A percentile compares a stretch with the other conserved stretches of the same genome.
Evolutionary conservation across 2,329 filamentous ascomycete genomes (phyloP).

Genomic region (Penicillium thymicola): DNA sequence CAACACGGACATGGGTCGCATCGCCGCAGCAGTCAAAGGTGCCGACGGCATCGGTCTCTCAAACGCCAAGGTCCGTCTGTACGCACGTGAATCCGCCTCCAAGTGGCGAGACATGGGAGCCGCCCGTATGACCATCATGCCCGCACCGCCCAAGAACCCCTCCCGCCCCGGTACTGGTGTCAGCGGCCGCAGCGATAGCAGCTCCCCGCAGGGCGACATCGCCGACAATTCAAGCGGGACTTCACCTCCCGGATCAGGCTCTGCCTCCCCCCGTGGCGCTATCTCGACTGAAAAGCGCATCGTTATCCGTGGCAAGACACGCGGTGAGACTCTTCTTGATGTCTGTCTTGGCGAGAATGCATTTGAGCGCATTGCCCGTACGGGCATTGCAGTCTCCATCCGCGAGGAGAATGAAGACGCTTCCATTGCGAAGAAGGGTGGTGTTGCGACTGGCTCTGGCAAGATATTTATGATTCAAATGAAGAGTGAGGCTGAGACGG

Average conservation of each 20-base stretch:
- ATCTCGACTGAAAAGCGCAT: slow-evolving; percentile 80
- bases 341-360: slow-evolving; percentile 79
- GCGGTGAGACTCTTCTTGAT: slow-evolving; percentile 68
- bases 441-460: slow-evolving; percentile 57
- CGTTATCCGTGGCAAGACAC: slow-evolving; percentile 69
- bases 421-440: slow-evolving; percentile 54
- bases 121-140: slow-evolving; percentile 76
- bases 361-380: slow-evolving; percentile 77
- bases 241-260: slow-evolving; percentile 29
- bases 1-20: slow-evolving; percentile 56
- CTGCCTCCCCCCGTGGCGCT: slow-evolving; percentile 44
- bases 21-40: slow-evolving; percentile 46
- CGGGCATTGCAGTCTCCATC: slow-evolving; percentile 83
- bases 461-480: slow-evolving; percentile 65
- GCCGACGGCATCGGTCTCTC: slow-evolving; percentile 61
- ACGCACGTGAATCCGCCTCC: slow-evolving; percentile 68
- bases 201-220: slow-evolving; percentile 20
- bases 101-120: slow-evolving; percentile 93
- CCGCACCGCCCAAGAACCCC: slow-evolving; percentile 44
- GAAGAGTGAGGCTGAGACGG: slow-evolving; percentile 52
- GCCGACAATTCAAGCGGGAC: slow-evolving; percentile 12
- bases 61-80: slow-evolving; percentile 82
- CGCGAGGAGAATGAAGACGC: slow-evolving; percentile 72
- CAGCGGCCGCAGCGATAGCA: slow-evolving; percentile 48
- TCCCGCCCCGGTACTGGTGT: slow-evolving; percentile 42